A percentile compares a stretch with the other conserved stretches of the same genome.
phyloP scores from a whole-genome alignment of 1,284 basidiomycete genomes.

The Apiotrichum akiyoshidainum region DNA sequence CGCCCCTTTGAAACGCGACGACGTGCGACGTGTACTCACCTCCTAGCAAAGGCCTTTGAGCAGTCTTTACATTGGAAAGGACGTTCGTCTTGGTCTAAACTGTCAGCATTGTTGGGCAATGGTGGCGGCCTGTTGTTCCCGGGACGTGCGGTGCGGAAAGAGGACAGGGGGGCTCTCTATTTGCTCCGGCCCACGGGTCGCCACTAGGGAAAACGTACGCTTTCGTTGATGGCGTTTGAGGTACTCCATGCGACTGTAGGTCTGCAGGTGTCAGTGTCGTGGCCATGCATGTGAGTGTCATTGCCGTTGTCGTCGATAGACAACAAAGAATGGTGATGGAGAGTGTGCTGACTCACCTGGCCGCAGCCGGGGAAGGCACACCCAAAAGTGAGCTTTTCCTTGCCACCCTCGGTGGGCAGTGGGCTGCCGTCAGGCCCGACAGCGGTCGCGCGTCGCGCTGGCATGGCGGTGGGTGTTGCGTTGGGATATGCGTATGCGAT shows the following conservation, averaged over 20 bases:
- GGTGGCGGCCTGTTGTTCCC: not conserved
- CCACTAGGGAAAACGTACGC: conserved; percentile 34
- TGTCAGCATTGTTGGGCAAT: conserved; percentile 2
- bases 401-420: conserved; percentile 28
- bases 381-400: conserved; percentile 47
- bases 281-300: not conserved
- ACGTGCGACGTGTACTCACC: conserved; percentile 27
- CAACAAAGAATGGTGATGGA: not conserved
- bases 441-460: conserved; percentile 18
- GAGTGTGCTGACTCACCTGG: conserved; percentile 30
- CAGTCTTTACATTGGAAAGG: conserved; percentile 52
- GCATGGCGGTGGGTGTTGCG: conserved; percentile 12
- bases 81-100: conserved; percentile 48
- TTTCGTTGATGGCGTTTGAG: conserved; percentile 51
- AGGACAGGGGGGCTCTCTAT: not conserved
- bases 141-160: not conserved
- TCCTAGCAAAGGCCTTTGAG: conserved; percentile 50
- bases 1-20: not conserved
- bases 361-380: conserved; percentile 46
- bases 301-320: not conserved
- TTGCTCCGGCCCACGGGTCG: not conserved
- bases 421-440: conserved; percentile 20
- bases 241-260: conserved; percentile 51
- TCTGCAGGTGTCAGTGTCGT: conserved; percentile 24
- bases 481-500: not conserved